Conservation (phyloP, 208 protist species). For the Trypanosoma melophagium region DNA sequence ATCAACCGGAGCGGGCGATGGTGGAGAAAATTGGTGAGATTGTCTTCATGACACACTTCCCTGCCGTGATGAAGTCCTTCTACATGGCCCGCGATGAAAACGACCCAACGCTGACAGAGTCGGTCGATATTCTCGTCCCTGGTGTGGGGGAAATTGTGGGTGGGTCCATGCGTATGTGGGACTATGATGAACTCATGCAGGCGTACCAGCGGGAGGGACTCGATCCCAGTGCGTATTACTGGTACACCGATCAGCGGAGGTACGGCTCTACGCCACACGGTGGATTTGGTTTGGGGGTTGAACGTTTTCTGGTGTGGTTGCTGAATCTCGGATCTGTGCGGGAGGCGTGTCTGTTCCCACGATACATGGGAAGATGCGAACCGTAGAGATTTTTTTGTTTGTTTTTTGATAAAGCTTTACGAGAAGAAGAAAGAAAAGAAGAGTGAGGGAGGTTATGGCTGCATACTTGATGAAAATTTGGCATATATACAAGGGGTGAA, state of each 20-base stretch:
- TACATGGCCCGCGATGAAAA: slow-evolving; percentile 96
- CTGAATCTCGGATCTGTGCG: slow-evolving; percentile 94
- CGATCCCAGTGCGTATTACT: slow-evolving; percentile 96
- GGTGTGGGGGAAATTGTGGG: slow-evolving; percentile 99
- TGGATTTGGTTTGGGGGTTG: slow-evolving; percentile 98
- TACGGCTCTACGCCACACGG: slow-evolving; percentile 97
- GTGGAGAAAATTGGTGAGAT: slow-evolving; percentile 96
- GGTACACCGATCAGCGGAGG: slow-evolving; percentile 98
- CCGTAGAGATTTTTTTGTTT: slow-evolving; percentile 90
- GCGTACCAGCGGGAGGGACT: slow-evolving; percentile 95
- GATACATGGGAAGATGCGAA: slow-evolving; percentile 94
- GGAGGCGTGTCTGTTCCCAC: slow-evolving; percentile 96
- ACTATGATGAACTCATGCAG: slow-evolving; percentile 92
- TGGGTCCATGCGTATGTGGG: slow-evolving; percentile 97
- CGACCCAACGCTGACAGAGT: slow-evolving; percentile 91
- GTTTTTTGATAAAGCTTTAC: too few species aligned
- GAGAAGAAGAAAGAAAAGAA: background rate
- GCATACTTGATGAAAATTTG: too few species aligned
- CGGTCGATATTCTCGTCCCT: slow-evolving; percentile 96
- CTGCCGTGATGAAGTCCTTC: slow-evolving; percentile 97
- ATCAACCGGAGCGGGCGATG: slow-evolving; percentile 97
- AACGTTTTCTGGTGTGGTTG: slow-evolving; percentile 97
- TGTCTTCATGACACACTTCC: slow-evolving; percentile 98
- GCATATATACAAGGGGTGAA: too few species aligned
- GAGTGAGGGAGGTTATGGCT: background rate